Evolutionary conservation across 164 flowering plant genomes (phyloP).

Genomic region (Cinnamomum micranthum): DNA sequence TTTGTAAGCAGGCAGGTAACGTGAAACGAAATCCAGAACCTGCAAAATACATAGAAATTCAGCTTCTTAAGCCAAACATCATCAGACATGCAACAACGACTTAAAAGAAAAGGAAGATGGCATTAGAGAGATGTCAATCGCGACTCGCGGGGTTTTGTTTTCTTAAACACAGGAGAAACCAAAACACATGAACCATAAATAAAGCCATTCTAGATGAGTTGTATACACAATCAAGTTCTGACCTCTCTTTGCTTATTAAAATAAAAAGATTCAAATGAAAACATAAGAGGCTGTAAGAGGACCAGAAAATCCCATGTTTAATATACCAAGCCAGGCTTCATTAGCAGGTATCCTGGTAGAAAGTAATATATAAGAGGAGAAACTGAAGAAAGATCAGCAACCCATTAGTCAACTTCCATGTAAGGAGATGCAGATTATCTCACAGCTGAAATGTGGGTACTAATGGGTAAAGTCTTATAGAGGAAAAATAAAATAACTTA

Average conservation of each 20-base stretch:
- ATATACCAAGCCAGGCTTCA: neutral
- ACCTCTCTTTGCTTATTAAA: no score
- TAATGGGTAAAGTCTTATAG: neutral
- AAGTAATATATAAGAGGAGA: neutral
- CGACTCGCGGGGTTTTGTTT: neutral
- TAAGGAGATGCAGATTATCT: neutral
- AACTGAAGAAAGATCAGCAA: neutral
- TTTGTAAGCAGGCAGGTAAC: constrained; percentile 91
- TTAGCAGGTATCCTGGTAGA: neutral
- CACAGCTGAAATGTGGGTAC: neutral
- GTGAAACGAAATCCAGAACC: constrained; percentile 92
- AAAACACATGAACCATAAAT: neutral
- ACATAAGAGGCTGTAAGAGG: neutral
- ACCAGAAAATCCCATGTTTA: neutral
- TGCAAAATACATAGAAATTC: constrained; percentile 21
- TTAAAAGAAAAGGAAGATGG: neutral
- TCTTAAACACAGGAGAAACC: neutral
- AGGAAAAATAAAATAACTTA: no score
- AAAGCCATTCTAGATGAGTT: neutral
- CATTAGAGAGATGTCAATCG: neutral
- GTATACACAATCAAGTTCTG: neutral
- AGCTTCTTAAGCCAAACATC: neutral
- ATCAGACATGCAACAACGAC: neutral
- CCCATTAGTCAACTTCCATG: neutral
- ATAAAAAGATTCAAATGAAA: neutral